Conservation (phyloP, 139 green algal species). For the Protoeuglena noctilucae region DNA sequence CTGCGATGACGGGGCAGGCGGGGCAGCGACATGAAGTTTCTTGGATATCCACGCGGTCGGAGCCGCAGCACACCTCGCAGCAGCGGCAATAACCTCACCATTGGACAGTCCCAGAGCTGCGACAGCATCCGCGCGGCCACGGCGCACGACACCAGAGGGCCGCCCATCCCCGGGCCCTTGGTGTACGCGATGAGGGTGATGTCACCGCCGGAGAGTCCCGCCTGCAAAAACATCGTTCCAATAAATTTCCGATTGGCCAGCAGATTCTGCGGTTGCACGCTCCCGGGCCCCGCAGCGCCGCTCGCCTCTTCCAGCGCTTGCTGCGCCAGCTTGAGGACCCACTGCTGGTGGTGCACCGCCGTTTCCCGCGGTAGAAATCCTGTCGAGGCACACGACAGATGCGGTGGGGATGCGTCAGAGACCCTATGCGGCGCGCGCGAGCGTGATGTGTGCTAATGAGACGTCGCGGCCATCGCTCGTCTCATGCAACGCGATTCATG, state of each 20-base stretch:
- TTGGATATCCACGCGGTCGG: constrained; percentile 58
- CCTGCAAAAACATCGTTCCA: no score
- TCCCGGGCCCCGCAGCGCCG: no score
- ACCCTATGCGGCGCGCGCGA: no score
- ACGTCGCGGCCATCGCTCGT: no score
- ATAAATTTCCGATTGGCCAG: no score
- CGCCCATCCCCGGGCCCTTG: constrained; percentile 83
- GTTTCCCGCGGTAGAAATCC: constrained; percentile 78
- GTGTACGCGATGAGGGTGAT: constrained; percentile 64
- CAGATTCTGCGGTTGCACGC: background rate
- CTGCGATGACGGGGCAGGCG: background rate
- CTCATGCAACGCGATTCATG: no score
- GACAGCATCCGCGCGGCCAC: constrained; percentile 65
- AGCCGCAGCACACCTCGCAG: no score
- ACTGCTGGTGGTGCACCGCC: constrained; percentile 59
- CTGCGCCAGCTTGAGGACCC: constrained; percentile 41
- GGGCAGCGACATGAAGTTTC: no score
- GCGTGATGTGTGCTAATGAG: no score
- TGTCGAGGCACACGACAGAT: no score
- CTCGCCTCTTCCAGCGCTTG: constrained; percentile 40
- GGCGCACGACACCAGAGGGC: constrained; percentile 51
- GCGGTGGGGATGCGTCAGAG: no score
- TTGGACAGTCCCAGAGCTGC: constrained; percentile 47
- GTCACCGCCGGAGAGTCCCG: constrained; percentile 21
- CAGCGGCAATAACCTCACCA: no score